A percentile compares a stretch with the other conserved stretches of the same genome.
phyloP scores from a whole-genome alignment of 1,284 basidiomycete species.

The Ganoderma boninense region DNA sequence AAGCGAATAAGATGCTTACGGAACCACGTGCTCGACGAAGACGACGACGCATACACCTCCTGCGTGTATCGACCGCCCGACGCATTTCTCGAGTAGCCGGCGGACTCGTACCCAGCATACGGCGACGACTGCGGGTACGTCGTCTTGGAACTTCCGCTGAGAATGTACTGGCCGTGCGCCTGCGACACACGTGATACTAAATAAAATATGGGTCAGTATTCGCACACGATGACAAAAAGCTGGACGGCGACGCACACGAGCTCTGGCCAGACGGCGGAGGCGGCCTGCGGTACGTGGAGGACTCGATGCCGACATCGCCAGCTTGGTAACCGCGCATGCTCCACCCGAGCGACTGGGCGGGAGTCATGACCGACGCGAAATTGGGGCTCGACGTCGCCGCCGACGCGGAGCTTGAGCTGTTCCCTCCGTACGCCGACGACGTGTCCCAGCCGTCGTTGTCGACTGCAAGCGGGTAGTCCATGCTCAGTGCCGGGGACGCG shows the following conservation, averaged over 20 bases:
- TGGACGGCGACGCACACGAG: conserved; percentile 23
- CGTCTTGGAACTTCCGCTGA: conserved; percentile 19
- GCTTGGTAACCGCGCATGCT: conserved; percentile 22
- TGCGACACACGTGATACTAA: conserved; percentile 32
- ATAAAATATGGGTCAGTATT: background rate
- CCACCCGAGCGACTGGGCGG: conserved; percentile 37
- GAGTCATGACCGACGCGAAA: conserved; percentile 38
- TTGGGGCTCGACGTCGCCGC: conserved; percentile 18
- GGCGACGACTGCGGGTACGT: conserved; percentile 16
- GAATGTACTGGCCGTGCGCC: conserved; percentile 20
- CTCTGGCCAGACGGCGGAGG: conserved; percentile 14
- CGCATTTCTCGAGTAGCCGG: conserved; percentile 11
- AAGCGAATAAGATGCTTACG: conserved; percentile 12
- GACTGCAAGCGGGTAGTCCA: conserved; percentile 23
- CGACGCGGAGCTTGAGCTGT: conserved; percentile 16
- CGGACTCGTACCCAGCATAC: conserved; percentile 23
- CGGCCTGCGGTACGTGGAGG: conserved; percentile 23
- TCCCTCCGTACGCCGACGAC: conserved; percentile 25
- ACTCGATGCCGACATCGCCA: conserved; percentile 14
- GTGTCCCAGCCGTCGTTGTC: conserved; percentile 29
- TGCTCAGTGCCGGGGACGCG: conserved; percentile 23
- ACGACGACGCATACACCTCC: conserved; percentile 25
- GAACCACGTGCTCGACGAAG: conserved; percentile 18
- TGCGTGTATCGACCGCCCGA: conserved; percentile 15
- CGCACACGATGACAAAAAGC: background rate